Conservation (phyloP, 352 stramenopile species). For the Globisporangium echinulatum region DNA sequence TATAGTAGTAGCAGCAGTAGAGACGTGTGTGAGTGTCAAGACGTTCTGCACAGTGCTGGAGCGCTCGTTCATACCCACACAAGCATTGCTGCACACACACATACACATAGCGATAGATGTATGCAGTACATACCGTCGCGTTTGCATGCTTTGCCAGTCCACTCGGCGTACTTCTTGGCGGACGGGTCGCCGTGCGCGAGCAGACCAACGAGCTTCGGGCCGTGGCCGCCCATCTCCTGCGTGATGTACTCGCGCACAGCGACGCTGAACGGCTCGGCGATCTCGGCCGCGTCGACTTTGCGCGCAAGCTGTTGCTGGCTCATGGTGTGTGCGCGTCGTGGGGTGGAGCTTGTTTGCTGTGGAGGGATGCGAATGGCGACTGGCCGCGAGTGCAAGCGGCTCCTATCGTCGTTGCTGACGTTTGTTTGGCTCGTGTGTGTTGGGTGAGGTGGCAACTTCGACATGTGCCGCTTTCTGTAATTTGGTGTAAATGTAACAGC, state of each 20-base stretch:
- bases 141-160: constrained; percentile 92
- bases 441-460: too few species aligned
- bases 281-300: constrained; percentile 78
- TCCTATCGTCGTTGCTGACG: too few species aligned
- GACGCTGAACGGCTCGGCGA: constrained; percentile 82
- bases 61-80: too few species aligned
- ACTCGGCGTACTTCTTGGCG: constrained; percentile 95
- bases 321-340: background rate
- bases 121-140: constrained; percentile 55
- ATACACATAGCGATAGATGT: background rate
- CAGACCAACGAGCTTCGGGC: constrained; percentile 87
- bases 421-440: too few species aligned
- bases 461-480: too few species aligned
- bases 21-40: background rate
- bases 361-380: too few species aligned
- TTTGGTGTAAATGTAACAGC: too few species aligned
- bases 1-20: background rate
- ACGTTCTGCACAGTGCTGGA: too few species aligned
- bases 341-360: too few species aligned
- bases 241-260: constrained; percentile 82
- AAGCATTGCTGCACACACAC: background rate
- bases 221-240: constrained; percentile 64
- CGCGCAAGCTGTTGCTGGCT: constrained; percentile 2
- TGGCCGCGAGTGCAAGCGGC: too few species aligned
- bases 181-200: constrained; percentile 94